These are phyloP conservation scores for Vaccinium myrtillus DNA, from an alignment of 148 eudicot genomes.

Conservation along the genomic window DNA sequence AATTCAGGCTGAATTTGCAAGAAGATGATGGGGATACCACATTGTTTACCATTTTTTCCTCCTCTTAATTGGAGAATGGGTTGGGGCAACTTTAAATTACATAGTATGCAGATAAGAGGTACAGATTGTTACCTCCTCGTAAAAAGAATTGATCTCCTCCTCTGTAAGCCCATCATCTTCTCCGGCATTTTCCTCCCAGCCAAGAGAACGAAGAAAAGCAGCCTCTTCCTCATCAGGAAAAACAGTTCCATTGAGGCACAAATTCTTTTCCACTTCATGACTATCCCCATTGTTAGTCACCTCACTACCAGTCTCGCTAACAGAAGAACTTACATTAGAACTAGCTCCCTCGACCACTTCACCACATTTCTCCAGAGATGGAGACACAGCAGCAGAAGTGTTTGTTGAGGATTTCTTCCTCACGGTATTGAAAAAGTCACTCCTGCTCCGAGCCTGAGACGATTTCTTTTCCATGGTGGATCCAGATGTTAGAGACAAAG, in stretches of 20 bases:
- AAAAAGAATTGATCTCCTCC: constrained; percentile 86
- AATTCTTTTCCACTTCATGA: constrained; percentile 31
- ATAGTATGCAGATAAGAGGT: background rate
- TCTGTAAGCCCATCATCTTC: constrained; percentile 88
- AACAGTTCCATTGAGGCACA: constrained; percentile 34
- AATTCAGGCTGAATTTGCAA: background rate
- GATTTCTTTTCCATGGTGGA: constrained; percentile 54
- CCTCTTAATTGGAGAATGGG: background rate
- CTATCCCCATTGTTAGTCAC: constrained; percentile 44
- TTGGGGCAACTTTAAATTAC: background rate
- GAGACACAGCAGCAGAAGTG: constrained; percentile 33
- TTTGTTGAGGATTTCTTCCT: constrained; percentile 58
- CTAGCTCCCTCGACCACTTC: constrained; percentile 34
- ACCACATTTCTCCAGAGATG: constrained; percentile 29
- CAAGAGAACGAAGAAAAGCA: constrained; percentile 78
- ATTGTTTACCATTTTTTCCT: background rate
- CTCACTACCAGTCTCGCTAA: constrained; percentile 35
- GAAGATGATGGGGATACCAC: background rate
- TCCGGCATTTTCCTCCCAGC: constrained; percentile 81
- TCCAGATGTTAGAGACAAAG: constrained; percentile 35
- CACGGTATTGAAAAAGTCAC: constrained; percentile 79
- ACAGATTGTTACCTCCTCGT: constrained; percentile 50
- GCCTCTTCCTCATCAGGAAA: constrained; percentile 70
- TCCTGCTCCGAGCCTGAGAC: constrained; percentile 70
- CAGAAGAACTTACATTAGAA: constrained; percentile 21